Base-by-base conservation (phyloP, 1,139 yeast genomes). In the Tardiomyces depauwii region DNA sequence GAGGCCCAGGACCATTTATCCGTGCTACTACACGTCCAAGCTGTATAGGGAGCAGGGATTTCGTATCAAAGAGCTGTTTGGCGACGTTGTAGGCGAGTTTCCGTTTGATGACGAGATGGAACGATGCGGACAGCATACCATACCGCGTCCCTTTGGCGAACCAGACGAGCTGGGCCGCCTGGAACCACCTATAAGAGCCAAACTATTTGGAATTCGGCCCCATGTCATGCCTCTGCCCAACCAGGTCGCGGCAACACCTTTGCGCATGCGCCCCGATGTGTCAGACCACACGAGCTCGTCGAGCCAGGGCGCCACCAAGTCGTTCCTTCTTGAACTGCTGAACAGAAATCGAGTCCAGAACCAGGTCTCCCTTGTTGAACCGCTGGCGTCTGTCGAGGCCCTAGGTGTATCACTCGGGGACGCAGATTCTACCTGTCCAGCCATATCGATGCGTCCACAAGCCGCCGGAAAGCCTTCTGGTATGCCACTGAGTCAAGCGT, bases 1-100 rank as follows among this genome's bases (percentile, higher is more conserved):
- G 11, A 33, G 39, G 16, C 53, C 55, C 9, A 23, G 32, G 16
- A 47, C 46, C 14, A 53, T 52, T 9, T 46, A 44, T 27, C 52
- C 55, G 14, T 49, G 50, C 28, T 49, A 47, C 14, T 47, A 47
- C 9, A 42, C 46, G 9, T 42, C 30, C 4, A 39, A 40, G 3
- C 40, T 49, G 25, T 12, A 18, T 10, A 32, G 33, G 2, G 28
- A 45, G 14, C 25, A 21, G 7, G 40, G 36, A 1, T 38, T 45
- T 11, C 32, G 45, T 7, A 38, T 47, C n/a, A 14, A 25, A 18
- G n/a, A 19, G 10, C 32, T 49, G 12, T 49, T 49, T 23, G 50
- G 51, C 9, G 40, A 43, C 30, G 40, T 21, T n/a, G 43, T 47
- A 39, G 28, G 36, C 12, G 45, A 30, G 27, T 46, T 40, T 38